Evolutionary conservation across 306 rosid genomes (phyloP).

Genomic region (Casuarina glauca): DNA sequence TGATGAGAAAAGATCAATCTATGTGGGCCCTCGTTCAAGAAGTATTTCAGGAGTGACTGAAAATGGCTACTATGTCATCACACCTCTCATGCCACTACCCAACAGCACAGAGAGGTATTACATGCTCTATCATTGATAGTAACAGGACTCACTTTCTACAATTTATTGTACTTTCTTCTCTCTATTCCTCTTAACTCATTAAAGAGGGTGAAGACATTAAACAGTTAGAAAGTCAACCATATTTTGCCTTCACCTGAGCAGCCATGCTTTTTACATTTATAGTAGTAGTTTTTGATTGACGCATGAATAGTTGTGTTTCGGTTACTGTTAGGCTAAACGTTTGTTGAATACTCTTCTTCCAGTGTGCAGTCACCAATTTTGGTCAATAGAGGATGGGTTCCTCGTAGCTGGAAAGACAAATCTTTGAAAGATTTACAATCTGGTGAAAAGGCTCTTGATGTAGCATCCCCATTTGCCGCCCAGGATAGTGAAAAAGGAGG

Average conservation of each 20-base stretch:
- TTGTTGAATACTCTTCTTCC: conserved; percentile 31
- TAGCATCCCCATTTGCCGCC: conserved; percentile 33
- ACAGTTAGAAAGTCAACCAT: background rate
- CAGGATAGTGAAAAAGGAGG: conserved; percentile 36
- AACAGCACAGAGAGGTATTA: conserved; percentile 54
- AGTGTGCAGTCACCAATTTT: conserved; percentile 67
- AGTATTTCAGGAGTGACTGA: conserved; percentile 96
- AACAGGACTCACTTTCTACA: conserved; percentile 6
- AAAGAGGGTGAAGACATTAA: background rate
- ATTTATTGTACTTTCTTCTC: conserved; percentile 3
- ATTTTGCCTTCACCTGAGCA: background rate
- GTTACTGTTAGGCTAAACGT: conserved; percentile 26
- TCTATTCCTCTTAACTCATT: background rate
- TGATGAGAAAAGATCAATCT: conserved; percentile 76
- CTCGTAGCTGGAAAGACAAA: conserved; percentile 85
- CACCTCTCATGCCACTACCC: conserved; percentile 75
- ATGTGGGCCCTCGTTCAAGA: conserved; percentile 94
- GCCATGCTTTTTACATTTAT: background rate
- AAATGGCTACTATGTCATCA: conserved; percentile 85
- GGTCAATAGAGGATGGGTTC: conserved; percentile 98
- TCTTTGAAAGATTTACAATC: conserved; percentile 40
- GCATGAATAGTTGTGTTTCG: background rate
- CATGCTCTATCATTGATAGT: conserved; percentile 13
- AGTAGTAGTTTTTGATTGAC: background rate
- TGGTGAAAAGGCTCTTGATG: conserved; percentile 35